phyloP scores from a whole-genome alignment of 2,329 filamentous ascomycete species.

The Blastomyces parvus region DNA sequence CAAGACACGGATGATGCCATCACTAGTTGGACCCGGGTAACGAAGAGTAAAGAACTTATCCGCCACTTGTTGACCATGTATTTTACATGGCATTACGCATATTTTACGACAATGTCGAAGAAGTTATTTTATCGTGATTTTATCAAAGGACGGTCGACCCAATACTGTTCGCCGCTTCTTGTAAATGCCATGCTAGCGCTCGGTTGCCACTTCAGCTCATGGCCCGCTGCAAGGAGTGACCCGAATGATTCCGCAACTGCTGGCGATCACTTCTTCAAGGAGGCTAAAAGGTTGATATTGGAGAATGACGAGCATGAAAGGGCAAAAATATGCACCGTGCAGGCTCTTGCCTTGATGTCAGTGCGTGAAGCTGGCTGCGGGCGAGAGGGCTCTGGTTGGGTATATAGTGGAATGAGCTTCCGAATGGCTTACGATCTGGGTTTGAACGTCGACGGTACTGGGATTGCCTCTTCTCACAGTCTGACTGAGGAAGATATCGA shows the following conservation, averaged over 20 bases:
- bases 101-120: constrained; percentile 85
- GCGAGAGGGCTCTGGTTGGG: constrained; percentile 91
- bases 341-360: constrained; percentile 90
- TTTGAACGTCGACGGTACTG: constrained; percentile 70
- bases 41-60: constrained; percentile 66
- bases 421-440: constrained; percentile 94
- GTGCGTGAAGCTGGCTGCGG: constrained; percentile 92
- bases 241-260: constrained; percentile 72
- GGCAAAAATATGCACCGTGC: constrained; percentile 77
- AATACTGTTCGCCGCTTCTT: constrained; percentile 79
- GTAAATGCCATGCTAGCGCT: constrained; percentile 91
- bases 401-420: constrained; percentile 97
- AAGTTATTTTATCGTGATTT: constrained; percentile 82
- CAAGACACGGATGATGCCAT: constrained; percentile 57
- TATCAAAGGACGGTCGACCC: constrained; percentile 55
- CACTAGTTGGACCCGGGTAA: constrained; percentile 80
- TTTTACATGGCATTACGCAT: constrained; percentile 95
- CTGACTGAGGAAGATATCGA: constrained; percentile 78
- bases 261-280: constrained; percentile 90
- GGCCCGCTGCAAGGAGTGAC: constrained; percentile 59
- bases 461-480: constrained; percentile 50
- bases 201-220: constrained; percentile 84
- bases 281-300: constrained; percentile 80
- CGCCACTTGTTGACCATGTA: constrained; percentile 93
- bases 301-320: constrained; percentile 91